Conservation (phyloP, 1,284 basidiomycete genomes). For the Pisolithus thermaeus region DNA sequence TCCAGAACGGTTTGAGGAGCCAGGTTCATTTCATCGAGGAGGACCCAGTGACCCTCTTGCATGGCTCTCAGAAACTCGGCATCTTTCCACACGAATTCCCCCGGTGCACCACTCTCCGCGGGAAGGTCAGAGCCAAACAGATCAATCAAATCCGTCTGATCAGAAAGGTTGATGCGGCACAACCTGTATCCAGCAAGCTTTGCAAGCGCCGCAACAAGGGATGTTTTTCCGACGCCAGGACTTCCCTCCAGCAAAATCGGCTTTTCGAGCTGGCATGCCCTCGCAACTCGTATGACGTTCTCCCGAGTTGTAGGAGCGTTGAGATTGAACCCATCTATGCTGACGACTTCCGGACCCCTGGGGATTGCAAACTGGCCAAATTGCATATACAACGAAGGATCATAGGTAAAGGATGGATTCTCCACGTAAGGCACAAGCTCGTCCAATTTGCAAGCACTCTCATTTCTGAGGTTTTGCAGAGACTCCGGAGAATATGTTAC, state of each 20-base stretch:
- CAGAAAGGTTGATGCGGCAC: slow-evolving; percentile 97
- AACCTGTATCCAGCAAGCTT: slow-evolving; percentile 74
- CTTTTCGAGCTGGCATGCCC: slow-evolving; percentile 88
- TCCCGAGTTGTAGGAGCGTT: slow-evolving; percentile 84
- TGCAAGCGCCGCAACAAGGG: slow-evolving; percentile 85
- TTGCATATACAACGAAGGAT: slow-evolving; percentile 40
- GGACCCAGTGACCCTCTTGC: slow-evolving; percentile 92
- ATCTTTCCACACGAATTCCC: slow-evolving; percentile 97
- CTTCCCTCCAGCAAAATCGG: slow-evolving; percentile 96
- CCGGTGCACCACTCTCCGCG: slow-evolving; percentile 85
- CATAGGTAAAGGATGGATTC: slow-evolving; percentile 27
- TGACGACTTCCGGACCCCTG: slow-evolving; percentile 45
- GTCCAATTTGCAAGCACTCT: slow-evolving; percentile 43
- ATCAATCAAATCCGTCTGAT: slow-evolving; percentile 96
- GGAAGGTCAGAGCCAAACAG: slow-evolving; percentile 97
- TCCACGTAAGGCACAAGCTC: slow-evolving; percentile 45
- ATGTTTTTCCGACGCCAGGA: slow-evolving; percentile 99
- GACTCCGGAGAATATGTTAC: slow-evolving; percentile 47
- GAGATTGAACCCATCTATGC: slow-evolving; percentile 66
- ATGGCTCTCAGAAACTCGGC: slow-evolving; percentile 94
- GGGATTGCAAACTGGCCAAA: slow-evolving; percentile 76
- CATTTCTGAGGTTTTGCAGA: slow-evolving; percentile 43
- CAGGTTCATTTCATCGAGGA: slow-evolving; percentile 98
- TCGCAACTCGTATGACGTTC: slow-evolving; percentile 86
- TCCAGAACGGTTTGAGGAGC: slow-evolving; percentile 96